A percentile compares a stretch with the other conserved stretches of the same genome.
Evolutionary conservation across 2,329 filamentous ascomycete species (phyloP).

Genomic region (Lasiodiplodia sp.): DNA sequence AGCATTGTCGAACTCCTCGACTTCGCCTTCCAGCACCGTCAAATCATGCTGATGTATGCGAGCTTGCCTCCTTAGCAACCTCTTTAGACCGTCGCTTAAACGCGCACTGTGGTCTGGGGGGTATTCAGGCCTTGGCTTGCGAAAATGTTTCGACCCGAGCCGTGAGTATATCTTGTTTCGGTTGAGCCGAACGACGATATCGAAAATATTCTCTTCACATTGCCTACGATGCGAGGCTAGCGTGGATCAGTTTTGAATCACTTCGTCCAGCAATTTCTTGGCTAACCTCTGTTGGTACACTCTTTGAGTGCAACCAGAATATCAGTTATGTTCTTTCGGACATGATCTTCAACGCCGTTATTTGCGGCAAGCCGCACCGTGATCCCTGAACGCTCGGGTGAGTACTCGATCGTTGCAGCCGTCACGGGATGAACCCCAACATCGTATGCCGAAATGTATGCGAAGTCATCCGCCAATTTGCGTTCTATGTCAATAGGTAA

Average conservation of each 20-base stretch:
- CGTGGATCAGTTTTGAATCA: neutral
- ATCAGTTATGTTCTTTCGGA: too few species aligned
- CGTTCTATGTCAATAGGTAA: neutral
- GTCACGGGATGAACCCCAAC: neutral
- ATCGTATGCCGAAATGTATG: slow-evolving; percentile 2
- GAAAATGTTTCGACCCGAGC: neutral
- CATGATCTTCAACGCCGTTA: neutral
- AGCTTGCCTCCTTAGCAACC: too few species aligned
- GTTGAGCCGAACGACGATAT: neutral
- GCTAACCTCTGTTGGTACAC: neutral
- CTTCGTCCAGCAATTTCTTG: neutral
- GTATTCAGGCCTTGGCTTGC: too few species aligned
- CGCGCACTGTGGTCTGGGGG: neutral
- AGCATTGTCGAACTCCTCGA: neutral
- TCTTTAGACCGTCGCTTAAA: too few species aligned
- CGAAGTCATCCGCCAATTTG: neutral
- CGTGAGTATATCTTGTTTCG: neutral
- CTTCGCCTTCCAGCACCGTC: neutral
- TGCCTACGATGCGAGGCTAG: neutral
- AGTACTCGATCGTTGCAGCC: neutral
- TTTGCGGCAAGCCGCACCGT: slow-evolving; percentile 9
- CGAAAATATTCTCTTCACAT: neutral
- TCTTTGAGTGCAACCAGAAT: neutral
- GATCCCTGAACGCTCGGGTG: neutral
- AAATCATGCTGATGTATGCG: neutral